phyloP scores from a whole-genome alignment of 2,329 filamentous ascomycete genomes.

The Fusarium sp. region DNA sequence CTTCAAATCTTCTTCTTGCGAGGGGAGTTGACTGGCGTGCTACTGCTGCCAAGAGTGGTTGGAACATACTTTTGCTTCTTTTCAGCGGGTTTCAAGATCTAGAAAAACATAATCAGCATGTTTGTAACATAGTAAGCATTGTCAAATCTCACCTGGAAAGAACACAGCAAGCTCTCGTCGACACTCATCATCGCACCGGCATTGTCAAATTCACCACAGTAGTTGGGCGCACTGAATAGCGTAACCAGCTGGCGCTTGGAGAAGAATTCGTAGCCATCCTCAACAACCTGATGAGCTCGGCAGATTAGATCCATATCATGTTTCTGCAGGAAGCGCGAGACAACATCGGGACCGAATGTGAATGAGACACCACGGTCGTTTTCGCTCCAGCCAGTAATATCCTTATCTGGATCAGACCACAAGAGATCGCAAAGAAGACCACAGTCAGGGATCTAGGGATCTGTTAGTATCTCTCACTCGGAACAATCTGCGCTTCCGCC shows the following conservation, averaged over 20 bases:
- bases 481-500: neutral
- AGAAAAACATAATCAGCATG: conserved; percentile 21
- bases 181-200: conserved; percentile 99
- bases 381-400: conserved; percentile 99
- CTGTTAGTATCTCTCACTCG: conserved; percentile 11
- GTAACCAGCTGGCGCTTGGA: conserved; percentile 98
- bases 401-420: conserved; percentile 99
- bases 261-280: conserved; percentile 99
- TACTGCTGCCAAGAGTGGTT: conserved; percentile 71
- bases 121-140: neutral
- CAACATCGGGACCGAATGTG: conserved; percentile 97
- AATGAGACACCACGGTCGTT: conserved; percentile 99
- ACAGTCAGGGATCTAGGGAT: conserved; percentile 88
- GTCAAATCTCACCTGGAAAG: conserved; percentile 80
- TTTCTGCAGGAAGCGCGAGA: conserved; percentile 97
- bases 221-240: conserved; percentile 97
- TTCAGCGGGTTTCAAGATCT: conserved; percentile 99
- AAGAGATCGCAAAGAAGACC: conserved; percentile 96
- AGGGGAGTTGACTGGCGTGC: conserved; percentile 40
- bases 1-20: conserved; percentile 39
- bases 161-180: conserved; percentile 97
- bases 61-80: conserved; percentile 99
- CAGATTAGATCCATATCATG: conserved; percentile 99
- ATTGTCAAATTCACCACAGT: conserved; percentile 99
- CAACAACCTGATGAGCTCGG: conserved; percentile 97